Evolutionary conservation across 2,329 filamentous ascomycete genomes (phyloP), one percentile per base, ranked within the genome.

Genomic region (Esteya vermicola): DNA sequence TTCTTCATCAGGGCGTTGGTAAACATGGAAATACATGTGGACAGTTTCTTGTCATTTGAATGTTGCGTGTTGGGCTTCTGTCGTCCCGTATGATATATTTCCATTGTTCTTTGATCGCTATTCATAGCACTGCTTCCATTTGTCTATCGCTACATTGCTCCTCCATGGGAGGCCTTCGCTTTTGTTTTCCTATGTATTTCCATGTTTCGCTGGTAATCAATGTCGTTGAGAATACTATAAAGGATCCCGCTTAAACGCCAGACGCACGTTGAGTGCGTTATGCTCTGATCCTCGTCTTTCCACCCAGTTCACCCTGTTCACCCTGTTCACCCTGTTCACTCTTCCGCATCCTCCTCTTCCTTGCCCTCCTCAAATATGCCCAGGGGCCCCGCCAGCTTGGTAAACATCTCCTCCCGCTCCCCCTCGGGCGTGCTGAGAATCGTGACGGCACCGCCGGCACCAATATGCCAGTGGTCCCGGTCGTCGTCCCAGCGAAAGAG

Each of bases 381-480:
- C 49, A 76, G 51, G 10, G 71, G 71, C 3, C 72, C 72, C 37
- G 65, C 68, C 37, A 85, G 59, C 59, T 88, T 89, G 7, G 75
- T 77, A 52, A 80, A 67, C 86, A 96, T 95, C 65, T 96, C 91
- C 44, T 93, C 83, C 60, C 79, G 81, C 64, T 96, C 89, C 4
- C 77, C 85, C 43, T 79, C 68, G 0, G 81, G 67, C 3, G 81
- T 84, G 55, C 86, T 94, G 43, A 94, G 65, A 20, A 78, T 80
- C 2, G 89, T 96, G 14, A 96, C 78, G 0, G 89, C 89, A 1
- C 89, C 91, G 1, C 89, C 91, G 6, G 89, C 89, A 6, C 88
- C 89, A 28, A 95, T 75, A 31, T 74, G 73, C 89, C 89, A 96
- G 1, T 70, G 62, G 51, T 84, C 78, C 3, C 54, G 54, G 53